phyloP scores from a whole-genome alignment of 2,329 filamentous ascomycete species.

The Aspergillus carbonarius region DNA sequence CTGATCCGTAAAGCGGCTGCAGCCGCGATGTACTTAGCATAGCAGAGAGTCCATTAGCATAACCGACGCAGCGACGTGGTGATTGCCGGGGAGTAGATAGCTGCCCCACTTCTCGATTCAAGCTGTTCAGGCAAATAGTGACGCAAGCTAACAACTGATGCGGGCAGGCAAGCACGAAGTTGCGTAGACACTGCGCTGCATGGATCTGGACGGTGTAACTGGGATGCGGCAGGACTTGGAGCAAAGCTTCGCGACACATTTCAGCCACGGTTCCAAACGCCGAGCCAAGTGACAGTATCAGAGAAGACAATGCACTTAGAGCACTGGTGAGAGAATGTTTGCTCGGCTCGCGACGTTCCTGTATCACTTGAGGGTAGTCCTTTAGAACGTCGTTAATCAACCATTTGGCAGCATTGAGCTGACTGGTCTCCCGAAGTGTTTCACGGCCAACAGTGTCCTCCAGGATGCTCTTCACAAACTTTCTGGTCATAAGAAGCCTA shows the following conservation, averaged over 20 bases:
- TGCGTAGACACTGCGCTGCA: slow-evolving; percentile 79
- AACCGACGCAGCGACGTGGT: slow-evolving; percentile 80
- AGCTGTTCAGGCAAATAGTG: slow-evolving; percentile 94
- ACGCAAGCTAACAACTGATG: slow-evolving; percentile 88
- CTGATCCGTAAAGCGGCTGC: slow-evolving; percentile 88
- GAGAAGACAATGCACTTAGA: slow-evolving; percentile 73
- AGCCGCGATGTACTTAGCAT: slow-evolving; percentile 85
- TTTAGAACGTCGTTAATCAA: slow-evolving; percentile 87
- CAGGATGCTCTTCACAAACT: slow-evolving; percentile 78
- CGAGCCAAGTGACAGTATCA: slow-evolving; percentile 78
- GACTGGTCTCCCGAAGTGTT: slow-evolving; percentile 85
- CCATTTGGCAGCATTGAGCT: slow-evolving; percentile 75
- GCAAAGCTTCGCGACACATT: slow-evolving; percentile 75
- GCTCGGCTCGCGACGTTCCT: slow-evolving; percentile 81
- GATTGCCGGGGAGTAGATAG: slow-evolving; percentile 74
- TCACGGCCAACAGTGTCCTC: slow-evolving; percentile 78
- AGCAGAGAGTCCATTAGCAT: slow-evolving; percentile 86
- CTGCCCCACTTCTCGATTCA: slow-evolving; percentile 79
- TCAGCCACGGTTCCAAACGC: slow-evolving; percentile 79
- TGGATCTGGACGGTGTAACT: slow-evolving; percentile 96
- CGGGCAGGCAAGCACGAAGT: slow-evolving; percentile 85
- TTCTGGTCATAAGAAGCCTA: slow-evolving; percentile 77
- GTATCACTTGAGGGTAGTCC: slow-evolving; percentile 86
- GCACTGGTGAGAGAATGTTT: slow-evolving; percentile 82
- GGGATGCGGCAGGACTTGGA: slow-evolving; percentile 89